Conservation (phyloP, 2,329 filamentous ascomycete genomes). For the Calonectria montana region DNA sequence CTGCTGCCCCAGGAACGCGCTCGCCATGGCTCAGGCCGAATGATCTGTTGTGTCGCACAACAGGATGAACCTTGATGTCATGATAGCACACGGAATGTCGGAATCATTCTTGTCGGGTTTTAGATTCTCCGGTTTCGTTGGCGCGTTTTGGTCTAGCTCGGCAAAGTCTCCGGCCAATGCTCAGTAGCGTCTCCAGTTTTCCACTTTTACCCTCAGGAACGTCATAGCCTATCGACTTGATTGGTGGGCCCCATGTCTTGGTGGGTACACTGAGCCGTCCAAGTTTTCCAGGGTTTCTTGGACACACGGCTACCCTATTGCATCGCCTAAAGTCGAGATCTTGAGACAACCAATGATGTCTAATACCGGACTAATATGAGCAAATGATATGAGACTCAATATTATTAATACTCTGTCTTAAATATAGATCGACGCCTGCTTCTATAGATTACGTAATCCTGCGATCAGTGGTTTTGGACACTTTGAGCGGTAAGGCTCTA, state of each 20-base stretch:
- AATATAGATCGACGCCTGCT: too few species aligned
- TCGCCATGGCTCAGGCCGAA: constrained; percentile 43
- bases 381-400: too few species aligned
- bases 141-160: neutral
- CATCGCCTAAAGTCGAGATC: too few species aligned
- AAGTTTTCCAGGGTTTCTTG: neutral
- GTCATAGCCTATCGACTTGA: neutral
- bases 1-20: constrained; percentile 49
- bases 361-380: too few species aligned
- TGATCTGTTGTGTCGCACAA: neutral
- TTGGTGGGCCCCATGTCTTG: neutral
- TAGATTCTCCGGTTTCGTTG: neutral
- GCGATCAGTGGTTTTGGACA: too few species aligned
- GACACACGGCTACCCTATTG: neutral
- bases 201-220: constrained; percentile 7
- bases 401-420: too few species aligned
- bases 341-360: too few species aligned
- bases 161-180: neutral
- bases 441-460: too few species aligned
- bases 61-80: neutral
- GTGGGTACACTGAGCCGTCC: neutral
- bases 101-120: neutral
- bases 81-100: neutral
- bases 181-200: neutral
- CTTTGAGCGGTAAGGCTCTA: too few species aligned